Percentiles rank a stretch among this genome's conserved stretches.
These are phyloP conservation scores for Kurtzmaniella quercitrusa DNA, from an alignment of 1,139 yeast genomes.

Conservation along the genomic window DNA sequence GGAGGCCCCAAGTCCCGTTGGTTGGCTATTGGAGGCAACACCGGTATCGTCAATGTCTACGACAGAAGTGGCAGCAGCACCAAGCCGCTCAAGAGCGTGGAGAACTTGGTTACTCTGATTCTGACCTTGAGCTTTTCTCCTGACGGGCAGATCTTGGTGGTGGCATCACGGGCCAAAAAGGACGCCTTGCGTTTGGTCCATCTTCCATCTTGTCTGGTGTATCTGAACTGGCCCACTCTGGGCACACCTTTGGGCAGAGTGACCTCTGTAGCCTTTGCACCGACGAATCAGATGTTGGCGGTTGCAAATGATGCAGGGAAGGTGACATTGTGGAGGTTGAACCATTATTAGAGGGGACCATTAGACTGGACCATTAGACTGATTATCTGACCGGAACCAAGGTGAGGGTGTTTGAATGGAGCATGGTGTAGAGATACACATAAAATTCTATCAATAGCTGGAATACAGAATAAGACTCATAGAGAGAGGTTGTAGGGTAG, in stretches of 20 bases:
- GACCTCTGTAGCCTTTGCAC: slow-evolving; percentile 76
- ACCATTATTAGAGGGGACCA: slow-evolving; percentile 66
- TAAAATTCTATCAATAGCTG: no score
- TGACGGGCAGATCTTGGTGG: slow-evolving; percentile 85
- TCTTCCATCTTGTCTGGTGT: slow-evolving; percentile 81
- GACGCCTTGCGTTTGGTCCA: slow-evolving; percentile 88
- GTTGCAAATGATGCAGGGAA: slow-evolving; percentile 90
- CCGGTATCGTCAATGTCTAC: slow-evolving; percentile 87
- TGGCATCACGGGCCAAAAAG: slow-evolving; percentile 81
- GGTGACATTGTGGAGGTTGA: slow-evolving; percentile 84
- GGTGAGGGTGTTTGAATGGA: no score
- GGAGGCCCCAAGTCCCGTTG: slow-evolving; percentile 79
- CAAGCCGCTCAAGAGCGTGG: slow-evolving; percentile 58
- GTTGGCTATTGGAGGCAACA: slow-evolving; percentile 84
- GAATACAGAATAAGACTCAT: no score
- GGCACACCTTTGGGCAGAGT: slow-evolving; percentile 95
- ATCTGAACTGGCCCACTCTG: slow-evolving; percentile 95
- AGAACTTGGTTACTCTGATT: slow-evolving; percentile 78
- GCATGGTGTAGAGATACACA: no score
- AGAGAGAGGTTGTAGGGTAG: no score
- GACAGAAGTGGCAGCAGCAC: slow-evolving; percentile 42
- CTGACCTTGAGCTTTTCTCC: slow-evolving; percentile 70
- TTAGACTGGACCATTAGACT: no score
- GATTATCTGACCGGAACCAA: no score
- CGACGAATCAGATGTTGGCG: slow-evolving; percentile 77